phyloP scores from a whole-genome alignment of 2,329 filamentous ascomycete species.

The Fusarium begoniae region DNA sequence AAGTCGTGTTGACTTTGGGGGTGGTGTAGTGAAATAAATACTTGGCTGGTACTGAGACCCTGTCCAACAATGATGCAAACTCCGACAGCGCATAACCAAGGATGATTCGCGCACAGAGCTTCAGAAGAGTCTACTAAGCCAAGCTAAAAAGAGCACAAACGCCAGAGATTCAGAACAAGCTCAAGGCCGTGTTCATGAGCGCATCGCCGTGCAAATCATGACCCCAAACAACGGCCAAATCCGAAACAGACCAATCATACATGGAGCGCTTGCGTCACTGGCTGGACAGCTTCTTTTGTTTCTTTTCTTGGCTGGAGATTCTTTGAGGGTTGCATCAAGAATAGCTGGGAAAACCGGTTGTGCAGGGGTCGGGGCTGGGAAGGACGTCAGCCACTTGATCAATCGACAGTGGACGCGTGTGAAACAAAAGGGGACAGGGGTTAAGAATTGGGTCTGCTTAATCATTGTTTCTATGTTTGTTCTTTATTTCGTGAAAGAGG shows the following conservation, averaged over 20 bases:
- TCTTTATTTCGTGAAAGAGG: conserved; percentile 13
- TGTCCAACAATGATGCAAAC: conserved; percentile 27
- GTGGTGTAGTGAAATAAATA: conserved; percentile 28
- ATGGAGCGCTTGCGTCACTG: conserved; percentile 34
- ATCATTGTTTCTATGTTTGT: conserved; percentile 27
- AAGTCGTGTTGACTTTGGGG: not conserved
- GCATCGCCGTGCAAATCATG: conserved; percentile 39
- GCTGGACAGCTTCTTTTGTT: not conserved
- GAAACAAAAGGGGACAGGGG: conserved; percentile 17
- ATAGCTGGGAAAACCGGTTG: conserved; percentile 33
- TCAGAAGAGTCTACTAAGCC: not conserved
- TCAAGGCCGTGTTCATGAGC: conserved; percentile 23
- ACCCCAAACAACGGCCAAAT: conserved; percentile 26
- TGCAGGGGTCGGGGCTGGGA: conserved; percentile 12
- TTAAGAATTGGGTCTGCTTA: not conserved
- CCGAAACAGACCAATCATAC: conserved; percentile 10
- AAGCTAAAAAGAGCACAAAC: conserved; percentile 3
- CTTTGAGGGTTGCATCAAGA: not conserved
- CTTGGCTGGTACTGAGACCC: not conserved
- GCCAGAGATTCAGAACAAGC: conserved; percentile 21
- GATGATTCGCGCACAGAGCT: conserved; percentile 20
- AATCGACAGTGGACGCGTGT: conserved; percentile 17
- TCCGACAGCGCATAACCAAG: conserved; percentile 2
- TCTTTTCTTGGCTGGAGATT: conserved; percentile 16
- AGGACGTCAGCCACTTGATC: conserved; percentile 25